These are phyloP conservation scores for Fraxinus greggii DNA, from an alignment of 305 asterid genomes.

Conservation along the genomic window DNA sequence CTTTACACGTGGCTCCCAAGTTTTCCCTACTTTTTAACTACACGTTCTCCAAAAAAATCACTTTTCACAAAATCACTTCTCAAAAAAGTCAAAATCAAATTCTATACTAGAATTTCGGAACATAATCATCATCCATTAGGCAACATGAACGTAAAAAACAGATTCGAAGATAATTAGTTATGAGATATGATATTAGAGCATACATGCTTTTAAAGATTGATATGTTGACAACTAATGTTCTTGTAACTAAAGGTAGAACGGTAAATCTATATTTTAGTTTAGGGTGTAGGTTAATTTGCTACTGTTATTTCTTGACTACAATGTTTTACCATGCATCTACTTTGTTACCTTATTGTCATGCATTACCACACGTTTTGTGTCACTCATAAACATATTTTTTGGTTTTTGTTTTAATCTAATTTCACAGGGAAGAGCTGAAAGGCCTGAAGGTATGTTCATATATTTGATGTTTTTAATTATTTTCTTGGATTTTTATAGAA, in stretches of 20 bases:
- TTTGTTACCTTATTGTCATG: not conserved
- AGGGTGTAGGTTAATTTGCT: not conserved
- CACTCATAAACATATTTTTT: not conserved
- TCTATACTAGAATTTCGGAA: not conserved
- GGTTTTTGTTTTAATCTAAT: constrained; percentile 11
- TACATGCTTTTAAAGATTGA: not conserved
- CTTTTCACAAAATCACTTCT: not conserved
- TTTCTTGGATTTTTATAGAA: not conserved
- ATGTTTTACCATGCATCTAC: not conserved
- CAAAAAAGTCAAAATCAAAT: not conserved
- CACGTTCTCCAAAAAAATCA: not conserved
- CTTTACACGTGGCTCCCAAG: not conserved
- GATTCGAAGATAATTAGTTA: not conserved
- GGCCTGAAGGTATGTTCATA: constrained; percentile 46
- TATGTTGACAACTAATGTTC: not conserved
- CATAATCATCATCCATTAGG: not conserved
- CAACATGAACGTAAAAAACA: not conserved
- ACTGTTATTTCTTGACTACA: not conserved
- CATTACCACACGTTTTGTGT: not conserved
- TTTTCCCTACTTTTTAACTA: not conserved
- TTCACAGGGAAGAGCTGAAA: constrained; percentile 71
- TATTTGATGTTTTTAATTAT: not conserved
- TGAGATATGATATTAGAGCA: not conserved
- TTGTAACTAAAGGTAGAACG: not conserved
- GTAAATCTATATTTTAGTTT: not conserved